Evolutionary conservation across 768 basidiomycete genomes (phyloP).

Genomic region (Auricularia cornea): DNA sequence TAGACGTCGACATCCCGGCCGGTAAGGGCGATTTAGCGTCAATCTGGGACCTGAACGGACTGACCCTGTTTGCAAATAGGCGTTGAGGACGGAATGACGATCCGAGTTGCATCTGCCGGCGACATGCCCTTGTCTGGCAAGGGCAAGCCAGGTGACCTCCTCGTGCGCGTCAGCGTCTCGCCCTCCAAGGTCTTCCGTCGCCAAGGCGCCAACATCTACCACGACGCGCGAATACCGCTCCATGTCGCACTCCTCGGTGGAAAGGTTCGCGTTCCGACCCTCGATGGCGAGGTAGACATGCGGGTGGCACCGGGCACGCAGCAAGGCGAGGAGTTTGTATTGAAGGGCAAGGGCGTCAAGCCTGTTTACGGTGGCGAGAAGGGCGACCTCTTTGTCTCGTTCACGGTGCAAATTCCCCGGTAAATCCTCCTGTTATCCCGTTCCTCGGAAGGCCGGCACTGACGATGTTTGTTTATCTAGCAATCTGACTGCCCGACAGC

Average conservation of each 20-base stretch:
- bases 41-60: neutral
- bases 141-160: slow-evolving; percentile 75
- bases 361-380: slow-evolving; percentile 49
- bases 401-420: slow-evolving; percentile 86
- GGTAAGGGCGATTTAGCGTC: slow-evolving; percentile 39
- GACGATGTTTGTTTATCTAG: slow-evolving; percentile 31
- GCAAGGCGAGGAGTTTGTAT: slow-evolving; percentile 93
- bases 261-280: slow-evolving; percentile 81
- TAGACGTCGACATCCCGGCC: slow-evolving; percentile 77
- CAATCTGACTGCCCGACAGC: slow-evolving; percentile 74
- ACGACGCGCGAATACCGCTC: slow-evolving; percentile 82
- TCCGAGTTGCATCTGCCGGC: slow-evolving; percentile 72
- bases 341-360: slow-evolving; percentile 78
- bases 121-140: slow-evolving; percentile 77
- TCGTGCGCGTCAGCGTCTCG: slow-evolving; percentile 77
- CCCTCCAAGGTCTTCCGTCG: slow-evolving; percentile 79
- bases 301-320: slow-evolving; percentile 89
- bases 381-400: slow-evolving; percentile 85
- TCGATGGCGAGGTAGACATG: slow-evolving; percentile 94
- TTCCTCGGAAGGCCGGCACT: neutral
- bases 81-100: slow-evolving; percentile 90
- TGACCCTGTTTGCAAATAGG: slow-evolving; percentile 36
- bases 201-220: slow-evolving; percentile 87
- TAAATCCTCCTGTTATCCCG: slow-evolving; percentile 23
- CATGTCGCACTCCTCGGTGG: slow-evolving; percentile 92